Percentiles rank a stretch among this genome's conserved stretches.
Conservation (phyloP, 441 rosid species). For the Pelargonium australe region DNA sequence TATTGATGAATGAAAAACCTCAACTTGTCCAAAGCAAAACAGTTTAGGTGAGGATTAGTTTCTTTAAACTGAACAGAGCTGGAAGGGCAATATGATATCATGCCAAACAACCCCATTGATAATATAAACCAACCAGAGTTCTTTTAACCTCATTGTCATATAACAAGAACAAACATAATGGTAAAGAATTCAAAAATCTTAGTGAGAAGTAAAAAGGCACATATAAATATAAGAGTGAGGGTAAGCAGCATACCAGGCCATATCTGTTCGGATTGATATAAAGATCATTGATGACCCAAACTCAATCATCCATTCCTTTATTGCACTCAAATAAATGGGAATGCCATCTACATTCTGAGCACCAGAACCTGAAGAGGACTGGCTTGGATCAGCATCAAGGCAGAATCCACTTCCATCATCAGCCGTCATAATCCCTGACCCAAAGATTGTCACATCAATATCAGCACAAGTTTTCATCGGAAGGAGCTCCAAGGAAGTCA, state of each 20-base stretch:
- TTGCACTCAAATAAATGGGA: conserved; percentile 52
- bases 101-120: conserved; percentile 1
- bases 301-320: conserved; percentile 87
- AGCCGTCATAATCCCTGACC: conserved; percentile 65
- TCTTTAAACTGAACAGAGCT: background rate
- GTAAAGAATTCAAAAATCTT: background rate
- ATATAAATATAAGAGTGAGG: background rate
- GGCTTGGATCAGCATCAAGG: conserved; percentile 37
- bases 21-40: background rate
- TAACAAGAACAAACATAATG: background rate
- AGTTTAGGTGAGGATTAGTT: background rate
- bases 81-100: background rate
- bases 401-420: conserved; percentile 58
- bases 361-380: conserved; percentile 33
- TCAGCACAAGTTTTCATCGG: conserved; percentile 70
- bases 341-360: conserved; percentile 38
- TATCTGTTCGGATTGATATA: conserved; percentile 62
- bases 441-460: conserved; percentile 67
- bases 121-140: background rate
- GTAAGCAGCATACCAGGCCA: conserved; percentile 53
- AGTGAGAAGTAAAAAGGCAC: background rate
- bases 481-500: conserved; percentile 77
- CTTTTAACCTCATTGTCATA: background rate
- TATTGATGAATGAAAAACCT: background rate
- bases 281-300: conserved; percentile 47